Base-by-base conservation (phyloP, 345 rosid species). In the Psidium friedrichsthalianum region DNA sequence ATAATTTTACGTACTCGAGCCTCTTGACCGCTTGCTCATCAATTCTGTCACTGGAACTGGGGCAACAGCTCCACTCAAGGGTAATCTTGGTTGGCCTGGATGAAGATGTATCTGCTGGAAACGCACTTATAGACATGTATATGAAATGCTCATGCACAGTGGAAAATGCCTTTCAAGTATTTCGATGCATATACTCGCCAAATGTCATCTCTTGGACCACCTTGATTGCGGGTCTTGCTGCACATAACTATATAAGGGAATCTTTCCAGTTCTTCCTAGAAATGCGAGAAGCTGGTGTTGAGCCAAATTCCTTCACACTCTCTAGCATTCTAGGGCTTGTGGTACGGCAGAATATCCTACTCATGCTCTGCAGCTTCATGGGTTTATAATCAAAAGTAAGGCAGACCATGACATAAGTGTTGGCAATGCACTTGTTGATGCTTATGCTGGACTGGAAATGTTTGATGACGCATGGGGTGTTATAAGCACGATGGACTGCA, bases 141-240 rank as follows among this genome's bases (percentile, higher is more conserved):
- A 90, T 91, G 90, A 94, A 93, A 85, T 94, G 94, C 82, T 94
- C 94, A 4, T 32, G 78, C 32, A 80, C 47, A 7, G 83, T 89
- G 53, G 91, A 87, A 58, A 87, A 92, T 85, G 94, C 93, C 14
- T 82, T 86, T 85, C 85, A 90, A 90, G 87, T 90, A 29, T 94
- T 95, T 84, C 51, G 86, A 83, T 90, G 83, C 78, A 90, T 95
- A 84, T 32, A 82, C 20, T 89, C 90, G 11, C 94, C 93, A 25
- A 90, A 94, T 86, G 91, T 93, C 84, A 82, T 95, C 83, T 93
- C 98, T 82, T 94, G 98, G 97, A 93, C 98, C 56, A 89, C 94
- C 49, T 88, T 94, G 90, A 91, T 93, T 86, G 89, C 92, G 8
- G 97, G 97, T 84, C 87, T 94, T 87, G 86, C 87, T 55, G 92